A percentile compares a stretch with the other conserved stretches of the same genome.
Conservation (phyloP, 2,329 filamentous ascomycete genomes). For the Exophiala sp. region DNA sequence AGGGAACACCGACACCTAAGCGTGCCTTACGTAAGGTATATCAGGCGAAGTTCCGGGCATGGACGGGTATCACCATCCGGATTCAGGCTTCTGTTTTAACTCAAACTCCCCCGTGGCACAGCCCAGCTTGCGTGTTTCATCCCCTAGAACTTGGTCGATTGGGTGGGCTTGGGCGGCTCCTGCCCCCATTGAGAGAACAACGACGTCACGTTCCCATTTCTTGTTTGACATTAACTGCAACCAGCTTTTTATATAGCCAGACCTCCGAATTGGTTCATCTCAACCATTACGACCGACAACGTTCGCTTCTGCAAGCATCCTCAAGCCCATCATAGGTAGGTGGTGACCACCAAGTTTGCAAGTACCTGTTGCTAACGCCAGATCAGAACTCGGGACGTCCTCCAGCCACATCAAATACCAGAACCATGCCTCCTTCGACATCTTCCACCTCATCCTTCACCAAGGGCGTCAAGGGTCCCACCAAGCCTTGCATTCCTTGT, state of each 20-base stretch:
- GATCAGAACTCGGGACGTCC: not conserved
- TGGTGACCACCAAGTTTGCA: not conserved
- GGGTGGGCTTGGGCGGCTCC: not conserved
- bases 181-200: not conserved
- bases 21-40: not conserved
- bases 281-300: too few species aligned
- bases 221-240: too few species aligned
- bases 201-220: too few species aligned
- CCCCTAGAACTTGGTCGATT: not conserved
- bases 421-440: conserved; percentile 21
- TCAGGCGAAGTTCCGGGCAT: not conserved
- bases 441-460: conserved; percentile 23
- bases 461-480: conserved; percentile 23
- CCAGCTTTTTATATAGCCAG: too few species aligned
- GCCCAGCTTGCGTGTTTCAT: conserved; percentile 10
- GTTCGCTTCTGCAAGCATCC: too few species aligned
- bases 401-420: not conserved
- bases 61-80: not conserved
- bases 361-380: not conserved
- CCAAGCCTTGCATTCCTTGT: conserved; percentile 25
- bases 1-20: not conserved
- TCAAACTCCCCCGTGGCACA: not conserved
- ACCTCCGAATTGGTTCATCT: too few species aligned
- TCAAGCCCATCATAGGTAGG: too few species aligned
- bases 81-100: not conserved